Base-by-base conservation (phyloP, 805 yeast species). In the Metschnikowia noctiluminum region DNA sequence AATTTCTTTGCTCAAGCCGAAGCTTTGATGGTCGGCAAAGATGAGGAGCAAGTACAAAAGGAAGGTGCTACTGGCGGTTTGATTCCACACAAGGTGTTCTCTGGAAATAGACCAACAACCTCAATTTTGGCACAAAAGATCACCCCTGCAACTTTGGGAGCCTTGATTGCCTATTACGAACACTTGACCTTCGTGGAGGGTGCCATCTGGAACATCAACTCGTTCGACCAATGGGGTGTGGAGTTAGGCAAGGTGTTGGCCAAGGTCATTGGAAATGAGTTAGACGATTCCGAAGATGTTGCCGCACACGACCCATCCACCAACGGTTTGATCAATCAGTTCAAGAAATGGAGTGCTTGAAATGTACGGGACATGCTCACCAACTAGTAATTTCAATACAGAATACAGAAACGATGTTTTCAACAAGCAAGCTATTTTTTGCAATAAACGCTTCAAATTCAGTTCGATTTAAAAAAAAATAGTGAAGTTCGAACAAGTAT, bases 151-250 rank as follows among this genome's bases (percentile, higher is more conserved):
- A 74, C 97, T 46, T 81, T 94, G 58, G 99, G 99, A 76, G 82
- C 98, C 40, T 80, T 94, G 73, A 94, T 94, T 68, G 97, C 96
- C 40, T 94, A 94, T 82, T 94, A 94, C 78, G 99, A 94, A 77
- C 97, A 90, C 69, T 81, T 89, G 52, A 92, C 98, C 38, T 94
- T 94, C 75, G 91, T 91, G 51, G 99, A 94, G 77, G 99, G 99
- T 76, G 99, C 99, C 50, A 75, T 94, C 65, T 46, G 99, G 99
- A 94, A 95, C 82, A 91, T 94, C 78, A 94, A 94, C 84, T 92
- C 98, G 15, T 94, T 89, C 68, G 99, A 94, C 78, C 99, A 94
- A 79, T 94, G 98, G 96, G 99, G 99, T 74, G 99, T 94, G 64
- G 99, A 94, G 78, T 87, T 94, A 62, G 99, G 99, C 70, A 94